Evolutionary conservation across 2,329 filamentous ascomycete species (phyloP).

Genomic region (Colletotrichum tofieldiae): DNA sequence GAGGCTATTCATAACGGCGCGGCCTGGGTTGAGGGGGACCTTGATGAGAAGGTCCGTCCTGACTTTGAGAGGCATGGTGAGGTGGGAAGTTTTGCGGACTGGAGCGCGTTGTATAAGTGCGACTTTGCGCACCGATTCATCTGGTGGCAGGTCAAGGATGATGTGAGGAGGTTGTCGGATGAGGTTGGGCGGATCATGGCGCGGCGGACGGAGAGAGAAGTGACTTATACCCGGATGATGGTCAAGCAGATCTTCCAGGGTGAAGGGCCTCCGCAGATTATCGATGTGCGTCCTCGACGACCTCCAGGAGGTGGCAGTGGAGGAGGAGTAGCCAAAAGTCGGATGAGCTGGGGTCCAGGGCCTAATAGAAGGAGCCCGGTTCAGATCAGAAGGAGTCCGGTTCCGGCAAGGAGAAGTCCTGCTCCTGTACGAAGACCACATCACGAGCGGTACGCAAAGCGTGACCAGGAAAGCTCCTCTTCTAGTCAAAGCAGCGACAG

Average conservation of each 20-base stretch:
- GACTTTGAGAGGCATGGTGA: constrained; percentile 39
- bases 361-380: constrained; percentile 11
- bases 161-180: constrained; percentile 33
- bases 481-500: constrained; percentile 6
- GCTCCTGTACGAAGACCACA: neutral
- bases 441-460: neutral
- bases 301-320: constrained; percentile 23
- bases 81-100: constrained; percentile 35
- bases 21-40: constrained; percentile 34
- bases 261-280: neutral
- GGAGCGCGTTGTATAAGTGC: constrained; percentile 38
- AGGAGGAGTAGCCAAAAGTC: constrained; percentile 21
- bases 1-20: constrained; percentile 38
- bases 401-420: neutral
- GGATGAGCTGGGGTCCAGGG: constrained; percentile 7
- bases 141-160: constrained; percentile 40
- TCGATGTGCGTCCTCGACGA: constrained; percentile 1
- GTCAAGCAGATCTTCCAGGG: constrained; percentile 31
- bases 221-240: constrained; percentile 38
- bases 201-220: constrained; percentile 39
- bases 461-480: constrained; percentile 3
- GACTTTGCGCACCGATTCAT: constrained; percentile 41
- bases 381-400: constrained; percentile 8
- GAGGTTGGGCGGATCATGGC: constrained; percentile 39
- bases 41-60: constrained; percentile 34